These are phyloP conservation scores for Micromonas commoda DNA, from an alignment of 139 green algal species.

Conservation along the genomic window DNA sequence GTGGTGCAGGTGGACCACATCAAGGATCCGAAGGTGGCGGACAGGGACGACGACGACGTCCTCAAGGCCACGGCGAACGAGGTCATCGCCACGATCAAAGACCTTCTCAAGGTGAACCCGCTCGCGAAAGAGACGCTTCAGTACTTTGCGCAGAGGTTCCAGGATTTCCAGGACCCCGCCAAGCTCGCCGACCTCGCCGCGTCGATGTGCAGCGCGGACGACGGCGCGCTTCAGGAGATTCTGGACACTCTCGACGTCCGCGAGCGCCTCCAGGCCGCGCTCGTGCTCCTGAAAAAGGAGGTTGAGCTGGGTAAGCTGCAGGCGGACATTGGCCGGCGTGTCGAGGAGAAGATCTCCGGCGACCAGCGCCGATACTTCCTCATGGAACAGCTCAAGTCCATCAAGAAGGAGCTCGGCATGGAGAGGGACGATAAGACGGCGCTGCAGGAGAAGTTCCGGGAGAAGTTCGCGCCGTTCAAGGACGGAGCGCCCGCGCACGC, in stretches of 20 bases:
- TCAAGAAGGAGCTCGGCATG: constrained; percentile 94
- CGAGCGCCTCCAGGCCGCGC: constrained; percentile 53
- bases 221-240: constrained; percentile 68
- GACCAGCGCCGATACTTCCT: constrained; percentile 93
- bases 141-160: constrained; percentile 52
- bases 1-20: constrained; percentile 75
- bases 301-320: constrained; percentile 91
- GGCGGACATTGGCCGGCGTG: constrained; percentile 54
- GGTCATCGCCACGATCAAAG: constrained; percentile 86
- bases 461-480: constrained; percentile 43
- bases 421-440: constrained; percentile 95
- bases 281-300: constrained; percentile 94
- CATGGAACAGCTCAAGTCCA: constrained; percentile 95
- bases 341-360: constrained; percentile 94
- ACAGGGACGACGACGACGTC: constrained; percentile 60
- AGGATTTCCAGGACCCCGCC: constrained; percentile 79
- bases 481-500: constrained; percentile 30
- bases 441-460: constrained; percentile 69
- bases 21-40: constrained; percentile 68
- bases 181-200: constrained; percentile 85
- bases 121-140: constrained; percentile 92
- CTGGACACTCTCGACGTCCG: constrained; percentile 72
- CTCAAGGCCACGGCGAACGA: constrained; percentile 91
- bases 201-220: constrained; percentile 74
- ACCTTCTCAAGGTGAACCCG: constrained; percentile 87